Evolutionary conservation across 768 basidiomycete genomes (phyloP), one percentile per base, ranked within the genome.

Genomic region (Phylloporus rhodoxanthus): DNA sequence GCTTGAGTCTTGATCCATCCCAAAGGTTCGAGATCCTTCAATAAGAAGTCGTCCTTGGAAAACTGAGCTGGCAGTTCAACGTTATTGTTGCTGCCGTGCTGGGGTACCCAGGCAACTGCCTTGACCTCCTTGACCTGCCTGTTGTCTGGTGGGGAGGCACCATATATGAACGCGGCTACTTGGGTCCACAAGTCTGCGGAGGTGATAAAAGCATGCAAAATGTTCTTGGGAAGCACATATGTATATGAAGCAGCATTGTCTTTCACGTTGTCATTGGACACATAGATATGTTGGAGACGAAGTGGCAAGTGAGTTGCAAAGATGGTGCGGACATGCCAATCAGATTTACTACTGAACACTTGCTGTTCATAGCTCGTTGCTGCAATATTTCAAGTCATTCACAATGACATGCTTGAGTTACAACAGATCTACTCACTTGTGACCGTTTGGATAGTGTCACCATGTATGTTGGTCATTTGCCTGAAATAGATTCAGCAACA

Each of bases 111-210:
- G 17, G 80, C 93, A 42, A 99, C 74, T 20, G 92, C 93, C 75
- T 95, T 97, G 72, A 99, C 89, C 72, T 99, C 96, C 72, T 98
- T 96, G 54, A 99, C 96, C 68, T 94, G 93, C 56, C 90, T 87
- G 76, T 97, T 98, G 69, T 97, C 95, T 5, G 90, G 81, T 3
- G 95, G 93, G 6, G 92, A 94, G 17, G 77, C 77, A 55, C 96
- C 96, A 63, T 96, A 99, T 50, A 99, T 65, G 76, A 84, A 97
- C 4, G 85, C 95, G 0, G 92, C 92, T 32, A 97, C 88, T 70
- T 98, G 95, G 2, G 96, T 96, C 32, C 96, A 88, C 29, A 98
- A 78, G 70, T 99, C 96, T 21, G 93, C 82, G 17, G 91, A 87
- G 19, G 86, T 81, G 59, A 98, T 87, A 73, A 99, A 98, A 3